phyloP scores from a whole-genome alignment of 129 eudicot genomes.

The Flaveria linearis region DNA sequence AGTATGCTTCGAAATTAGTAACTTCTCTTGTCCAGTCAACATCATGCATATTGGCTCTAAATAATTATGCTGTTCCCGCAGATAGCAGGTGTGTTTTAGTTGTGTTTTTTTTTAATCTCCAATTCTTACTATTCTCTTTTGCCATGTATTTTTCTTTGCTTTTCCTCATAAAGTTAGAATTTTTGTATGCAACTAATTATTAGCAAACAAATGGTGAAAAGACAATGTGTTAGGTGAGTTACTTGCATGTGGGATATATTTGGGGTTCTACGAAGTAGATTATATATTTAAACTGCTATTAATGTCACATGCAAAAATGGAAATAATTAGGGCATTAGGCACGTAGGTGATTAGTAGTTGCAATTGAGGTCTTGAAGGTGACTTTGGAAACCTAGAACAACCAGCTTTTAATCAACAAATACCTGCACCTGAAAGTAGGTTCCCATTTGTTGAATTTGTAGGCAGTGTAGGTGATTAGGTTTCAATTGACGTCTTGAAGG shows the following conservation, averaged over 20 bases:
- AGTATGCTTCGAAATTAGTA: slow-evolving; percentile 26
- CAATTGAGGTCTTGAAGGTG: no score
- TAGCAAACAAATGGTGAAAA: slow-evolving; percentile 5
- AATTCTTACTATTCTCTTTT: slow-evolving; percentile 7
- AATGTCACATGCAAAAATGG: slow-evolving; percentile 7
- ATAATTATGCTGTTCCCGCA: slow-evolving; percentile 71
- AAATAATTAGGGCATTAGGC: not conserved
- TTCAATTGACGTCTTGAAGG: no score
- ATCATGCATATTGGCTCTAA: slow-evolving; percentile 80
- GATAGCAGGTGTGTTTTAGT: slow-evolving; percentile 65
- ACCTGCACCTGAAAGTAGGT: no score
- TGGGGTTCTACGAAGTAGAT: slow-evolving; percentile 10
- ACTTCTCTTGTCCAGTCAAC: slow-evolving; percentile 62
- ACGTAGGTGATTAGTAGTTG: no score
- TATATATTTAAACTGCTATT: no score
- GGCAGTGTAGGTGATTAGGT: no score
- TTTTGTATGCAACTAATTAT: not conserved
- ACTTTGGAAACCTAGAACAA: no score
- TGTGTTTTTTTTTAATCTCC: not conserved
- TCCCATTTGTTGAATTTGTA: no score
- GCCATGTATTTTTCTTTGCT: not conserved
- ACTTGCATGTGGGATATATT: not conserved
- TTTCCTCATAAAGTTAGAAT: not conserved
- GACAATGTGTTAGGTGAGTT: not conserved
- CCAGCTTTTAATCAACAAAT: no score